Base-by-base conservation (phyloP, 768 basidiomycete species). In the Leccinum subgranulosum region DNA sequence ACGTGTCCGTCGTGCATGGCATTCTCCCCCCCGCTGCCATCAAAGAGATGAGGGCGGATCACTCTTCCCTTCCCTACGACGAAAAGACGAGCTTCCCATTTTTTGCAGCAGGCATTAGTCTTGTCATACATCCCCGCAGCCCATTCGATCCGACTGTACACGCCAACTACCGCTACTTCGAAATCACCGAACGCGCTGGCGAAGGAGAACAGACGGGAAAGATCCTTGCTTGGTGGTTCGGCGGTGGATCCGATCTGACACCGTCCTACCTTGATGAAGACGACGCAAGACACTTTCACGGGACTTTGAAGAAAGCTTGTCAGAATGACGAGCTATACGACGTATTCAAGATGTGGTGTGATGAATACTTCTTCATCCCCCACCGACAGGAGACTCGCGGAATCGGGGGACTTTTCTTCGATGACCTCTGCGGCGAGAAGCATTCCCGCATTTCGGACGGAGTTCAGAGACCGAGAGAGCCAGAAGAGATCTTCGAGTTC, bases 141-240 rank as follows among this genome's bases (percentile, higher is more conserved):
- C 97, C 96, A 4, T 85, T 92, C 66, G 88, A 91, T 15, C 94
- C 97, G 9, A 98, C 96, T 21, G 87, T 93, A 6, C 96, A 99
- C 71, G 85, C 91, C 57, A 99, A 99, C 72, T 97, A 95, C 66
- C 91, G 97, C 54, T 98, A 98, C 74, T 99, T 99, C 68, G 96
- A 98, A 73, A 84, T 97, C 61, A 87, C 86, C 3, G 83, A 88
- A 61, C 75, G 76, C 45, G 64, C 64, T 1, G 60, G 62, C 4
- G 69, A 67, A 23, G 72, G 73, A 36, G 74, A 74, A 3, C 69
- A 70, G 53, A 68, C 75, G 25, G 79, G 81, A 8, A 80, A 82
- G 62, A 74, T 91, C 19, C 74, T 94, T 43, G 87, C 94, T 27
- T 98, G 95, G 94, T 99, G 96, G 97, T 99, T 98, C 68, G 96